A percentile compares a stretch with the other conserved stretches of the same genome.
Evolutionary conservation across 805 yeast genomes (phyloP).

Genomic region (Myxozyma kluyveri): DNA sequence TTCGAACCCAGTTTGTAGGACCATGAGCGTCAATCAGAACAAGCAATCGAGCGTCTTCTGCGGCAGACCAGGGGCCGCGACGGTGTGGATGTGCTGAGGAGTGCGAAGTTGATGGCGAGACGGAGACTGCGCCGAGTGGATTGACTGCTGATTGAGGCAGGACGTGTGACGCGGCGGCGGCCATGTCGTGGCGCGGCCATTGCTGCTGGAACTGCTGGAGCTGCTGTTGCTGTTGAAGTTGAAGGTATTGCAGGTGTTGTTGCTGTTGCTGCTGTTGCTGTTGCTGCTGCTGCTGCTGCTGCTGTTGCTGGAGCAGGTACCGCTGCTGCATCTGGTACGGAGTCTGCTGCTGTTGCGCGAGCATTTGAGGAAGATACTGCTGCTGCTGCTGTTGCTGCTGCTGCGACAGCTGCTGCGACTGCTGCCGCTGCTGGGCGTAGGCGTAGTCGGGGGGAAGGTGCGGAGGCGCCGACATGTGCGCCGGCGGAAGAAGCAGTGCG

Average conservation of each 20-base stretch:
- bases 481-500: slow-evolving; percentile 2
- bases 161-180: not conserved
- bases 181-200: no score
- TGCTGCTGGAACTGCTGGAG: not conserved
- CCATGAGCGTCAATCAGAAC: slow-evolving; percentile 69
- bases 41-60: slow-evolving; percentile 71
- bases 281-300: not conserved
- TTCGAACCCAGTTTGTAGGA: slow-evolving; percentile 85
- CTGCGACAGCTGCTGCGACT: slow-evolving; percentile 2
- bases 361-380: not conserved
- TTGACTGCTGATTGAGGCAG: not conserved
- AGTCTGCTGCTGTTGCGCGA: slow-evolving; percentile 1
- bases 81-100: slow-evolving; percentile 13
- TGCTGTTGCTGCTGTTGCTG: not conserved
- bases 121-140: slow-evolving; percentile 1
- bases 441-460: not conserved
- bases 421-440: not conserved
- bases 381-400: slow-evolving; percentile 8
- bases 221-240: not conserved
- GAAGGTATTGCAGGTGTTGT: not conserved
- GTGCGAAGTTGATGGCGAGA: not conserved
- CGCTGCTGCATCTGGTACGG: not conserved
- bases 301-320: not conserved
- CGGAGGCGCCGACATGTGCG: slow-evolving; percentile 1
- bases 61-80: slow-evolving; percentile 83